These are phyloP conservation scores for Macrophomina phaseolina DNA, from an alignment of 2,329 filamentous ascomycete genomes.

Conservation along the genomic window DNA sequence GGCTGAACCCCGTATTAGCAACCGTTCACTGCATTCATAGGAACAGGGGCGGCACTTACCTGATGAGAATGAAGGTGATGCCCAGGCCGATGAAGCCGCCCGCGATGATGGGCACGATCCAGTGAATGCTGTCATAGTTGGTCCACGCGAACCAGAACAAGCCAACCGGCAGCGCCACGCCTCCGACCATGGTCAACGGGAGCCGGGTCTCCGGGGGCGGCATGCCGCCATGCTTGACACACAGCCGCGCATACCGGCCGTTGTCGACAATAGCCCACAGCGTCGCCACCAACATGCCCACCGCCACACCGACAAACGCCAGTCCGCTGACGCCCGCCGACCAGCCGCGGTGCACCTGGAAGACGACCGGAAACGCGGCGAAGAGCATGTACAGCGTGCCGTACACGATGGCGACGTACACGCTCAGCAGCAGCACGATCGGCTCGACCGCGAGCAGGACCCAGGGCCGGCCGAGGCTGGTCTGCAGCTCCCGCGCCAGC, in stretches of 20 bases:
- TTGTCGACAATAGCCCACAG: slow-evolving; percentile 53
- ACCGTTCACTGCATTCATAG: slow-evolving; percentile 30
- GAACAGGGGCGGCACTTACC: slow-evolving; percentile 35
- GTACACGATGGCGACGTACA: slow-evolving; percentile 69
- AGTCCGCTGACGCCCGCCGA: slow-evolving; percentile 45
- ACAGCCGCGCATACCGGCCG: slow-evolving; percentile 50
- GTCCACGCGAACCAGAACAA: slow-evolving; percentile 51
- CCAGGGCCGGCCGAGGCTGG: slow-evolving; percentile 68
- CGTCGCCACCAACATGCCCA: slow-evolving; percentile 68
- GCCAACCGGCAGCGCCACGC: slow-evolving; percentile 61
- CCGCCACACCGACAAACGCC: slow-evolving; percentile 70
- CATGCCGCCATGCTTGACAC: neutral
- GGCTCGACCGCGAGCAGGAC: slow-evolving; percentile 72
- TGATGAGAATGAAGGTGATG: neutral
- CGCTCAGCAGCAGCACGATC: slow-evolving; percentile 67
- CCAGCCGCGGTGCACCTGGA: slow-evolving; percentile 54
- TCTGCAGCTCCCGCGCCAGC: slow-evolving; percentile 56
- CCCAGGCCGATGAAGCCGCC: neutral
- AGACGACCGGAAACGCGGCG: slow-evolving; percentile 64
- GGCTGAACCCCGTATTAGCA: slow-evolving; percentile 27
- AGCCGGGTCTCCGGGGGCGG: slow-evolving; percentile 72
- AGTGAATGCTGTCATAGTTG: slow-evolving; percentile 40
- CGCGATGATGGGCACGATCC: neutral
- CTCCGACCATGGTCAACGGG: slow-evolving; percentile 66
- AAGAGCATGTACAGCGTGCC: slow-evolving; percentile 59